Evolutionary conservation across 805 yeast species (phyloP), one percentile per base, ranked within the genome.

Genomic region (Lipomyces orientalis): DNA sequence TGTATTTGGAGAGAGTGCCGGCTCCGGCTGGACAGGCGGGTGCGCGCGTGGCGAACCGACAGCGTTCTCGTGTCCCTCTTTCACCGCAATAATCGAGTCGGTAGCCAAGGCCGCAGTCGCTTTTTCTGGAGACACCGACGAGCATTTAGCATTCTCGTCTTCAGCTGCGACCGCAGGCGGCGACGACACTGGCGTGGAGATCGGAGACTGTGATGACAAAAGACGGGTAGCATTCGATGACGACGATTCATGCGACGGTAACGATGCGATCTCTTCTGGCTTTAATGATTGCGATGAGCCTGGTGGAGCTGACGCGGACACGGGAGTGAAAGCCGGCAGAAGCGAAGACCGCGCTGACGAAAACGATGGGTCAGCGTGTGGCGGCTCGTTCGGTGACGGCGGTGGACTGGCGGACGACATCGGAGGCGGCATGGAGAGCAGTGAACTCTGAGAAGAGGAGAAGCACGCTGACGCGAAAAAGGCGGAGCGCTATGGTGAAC

Each of bases 251-350:
- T 31, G 34, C 34, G 55, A 25, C 34, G 33, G 10, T 25, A 6
- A 12, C 55, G n/a, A 25, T n/a, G 22, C 54, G 1, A 25, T 8
- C 34, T 52, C 55, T 52, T 25, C 34, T 16, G 55, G 34, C 33
- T 16, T 31, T 25, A 22, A 9, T n/a, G 22, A 43, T n/a, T 43
- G 16, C 22, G 49, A 19, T 43, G 49, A 43, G 16, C n/a, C 9
- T 43, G 49, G 22, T 7, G 49, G 8, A n/a, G 49, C 49, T 4
- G 49, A 19, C 16, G 49, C 16, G 22, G 55, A 19, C 55, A 52
- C n/a, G 22, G 67, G 65, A 9, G 62, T n/a, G 62, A 62, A 62
- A 16, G 65, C 56, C 9, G 65, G 65, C 14, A 62, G 51, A 22
- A 62, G 60, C 62, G 62, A n/a, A 10, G 55, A 5, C 55, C 55